phyloP scores from a whole-genome alignment of 192 early-diverging fungal species.

The Rhizophagus prolifer region DNA sequence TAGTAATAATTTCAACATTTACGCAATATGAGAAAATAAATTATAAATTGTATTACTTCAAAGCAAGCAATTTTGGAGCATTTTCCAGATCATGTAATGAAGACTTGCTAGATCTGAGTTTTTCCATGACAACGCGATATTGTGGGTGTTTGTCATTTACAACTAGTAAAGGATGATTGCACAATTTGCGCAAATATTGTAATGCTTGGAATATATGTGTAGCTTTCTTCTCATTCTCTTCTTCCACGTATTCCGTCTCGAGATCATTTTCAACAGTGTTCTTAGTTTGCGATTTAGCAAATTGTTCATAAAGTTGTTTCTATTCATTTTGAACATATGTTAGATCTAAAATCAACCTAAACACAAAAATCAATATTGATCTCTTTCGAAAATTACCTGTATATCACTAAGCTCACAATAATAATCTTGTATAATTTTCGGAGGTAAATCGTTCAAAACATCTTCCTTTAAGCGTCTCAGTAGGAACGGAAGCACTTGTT shows the following conservation, averaged over 20 bases:
- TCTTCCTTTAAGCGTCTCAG: slow-evolving; percentile 97
- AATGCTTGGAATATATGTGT: slow-evolving; percentile 98
- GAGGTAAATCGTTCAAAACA: slow-evolving; percentile 92
- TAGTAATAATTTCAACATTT: slow-evolving; percentile 15
- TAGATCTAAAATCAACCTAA: background rate
- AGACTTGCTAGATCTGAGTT: slow-evolving; percentile 55
- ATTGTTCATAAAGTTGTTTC: slow-evolving; percentile 90
- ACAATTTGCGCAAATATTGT: slow-evolving; percentile 92
- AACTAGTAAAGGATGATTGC: slow-evolving; percentile 93
- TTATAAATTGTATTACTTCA: slow-evolving; percentile 54
- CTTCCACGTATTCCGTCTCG: slow-evolving; percentile 34
- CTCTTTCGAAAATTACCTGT: slow-evolving; percentile 48
- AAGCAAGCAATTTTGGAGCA: slow-evolving; percentile 89
- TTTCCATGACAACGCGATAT: slow-evolving; percentile 63
- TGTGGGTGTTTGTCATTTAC: slow-evolving; percentile 87
- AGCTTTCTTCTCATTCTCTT: slow-evolving; percentile 43
- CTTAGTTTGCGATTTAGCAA: slow-evolving; percentile 70
- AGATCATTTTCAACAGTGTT: slow-evolving; percentile 50
- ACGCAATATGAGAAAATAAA: background rate
- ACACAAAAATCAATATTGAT: background rate
- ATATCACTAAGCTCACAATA: slow-evolving; percentile 93
- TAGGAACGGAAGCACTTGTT: slow-evolving; percentile 95
- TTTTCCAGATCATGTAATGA: slow-evolving; percentile 70
- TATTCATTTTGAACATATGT: slow-evolving; percentile 13
- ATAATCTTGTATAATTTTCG: slow-evolving; percentile 99